Evolutionary conservation across 2,329 filamentous ascomycete genomes (phyloP).

Genomic region (Paracoccidioides lutzii): DNA sequence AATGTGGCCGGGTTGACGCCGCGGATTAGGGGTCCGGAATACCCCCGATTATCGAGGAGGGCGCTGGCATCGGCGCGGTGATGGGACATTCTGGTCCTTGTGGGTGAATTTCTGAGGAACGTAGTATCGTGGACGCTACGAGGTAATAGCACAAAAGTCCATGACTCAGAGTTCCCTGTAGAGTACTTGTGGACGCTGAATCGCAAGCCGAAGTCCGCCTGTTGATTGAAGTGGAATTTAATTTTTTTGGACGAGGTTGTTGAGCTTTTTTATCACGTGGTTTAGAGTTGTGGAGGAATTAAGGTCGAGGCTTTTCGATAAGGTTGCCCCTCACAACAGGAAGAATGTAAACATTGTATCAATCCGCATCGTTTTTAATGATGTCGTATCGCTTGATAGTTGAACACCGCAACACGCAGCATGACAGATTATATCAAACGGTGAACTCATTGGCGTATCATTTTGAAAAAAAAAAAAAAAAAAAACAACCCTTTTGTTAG

Average conservation of each 20-base stretch:
- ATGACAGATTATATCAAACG: too few relatives aligned
- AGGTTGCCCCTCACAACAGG: slow-evolving; percentile 2
- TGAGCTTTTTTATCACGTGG: not conserved
- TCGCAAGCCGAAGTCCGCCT: too few relatives aligned
- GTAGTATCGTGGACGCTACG: not conserved
- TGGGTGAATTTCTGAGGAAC: not conserved
- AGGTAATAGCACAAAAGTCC: not conserved
- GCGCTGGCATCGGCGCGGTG: slow-evolving; percentile 65
- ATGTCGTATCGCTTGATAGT: not conserved
- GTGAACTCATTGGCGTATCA: too few relatives aligned
- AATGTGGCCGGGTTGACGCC: slow-evolving; percentile 91
- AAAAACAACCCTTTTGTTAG: not conserved
- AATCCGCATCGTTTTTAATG: not conserved
- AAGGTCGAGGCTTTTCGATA: slow-evolving; percentile 1
- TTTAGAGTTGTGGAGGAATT: not conserved
- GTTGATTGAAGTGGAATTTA: not conserved
- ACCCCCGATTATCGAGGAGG: slow-evolving; percentile 82
- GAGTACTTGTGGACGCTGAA: not conserved
- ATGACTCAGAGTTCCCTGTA: not conserved
- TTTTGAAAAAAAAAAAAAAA: too few relatives aligned
- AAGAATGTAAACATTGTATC: not conserved
- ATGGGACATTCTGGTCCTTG: slow-evolving; percentile 28
- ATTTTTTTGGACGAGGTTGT: not conserved
- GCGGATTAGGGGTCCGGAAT: slow-evolving; percentile 61
- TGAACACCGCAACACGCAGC: not conserved